Evolutionary conservation across 495 filamentous ascomycete species (phyloP).

Genomic region (Neurospora africana): DNA sequence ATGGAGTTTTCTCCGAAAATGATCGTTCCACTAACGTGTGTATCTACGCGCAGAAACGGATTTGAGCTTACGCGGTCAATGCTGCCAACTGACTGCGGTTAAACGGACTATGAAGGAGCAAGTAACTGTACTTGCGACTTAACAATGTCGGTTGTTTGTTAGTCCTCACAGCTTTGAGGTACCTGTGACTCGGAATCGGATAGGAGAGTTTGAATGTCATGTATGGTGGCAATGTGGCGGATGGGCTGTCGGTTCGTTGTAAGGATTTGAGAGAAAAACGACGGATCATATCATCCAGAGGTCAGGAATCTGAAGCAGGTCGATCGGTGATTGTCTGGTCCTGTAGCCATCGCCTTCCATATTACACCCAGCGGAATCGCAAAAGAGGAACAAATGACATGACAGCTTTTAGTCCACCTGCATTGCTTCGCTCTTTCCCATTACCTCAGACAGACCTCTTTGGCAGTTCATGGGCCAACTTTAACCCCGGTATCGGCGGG

Average conservation of each 20-base stretch:
- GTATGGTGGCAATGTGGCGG: neutral
- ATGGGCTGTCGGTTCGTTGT: neutral
- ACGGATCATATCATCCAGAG: neutral
- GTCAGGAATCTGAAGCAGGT: neutral
- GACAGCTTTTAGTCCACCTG: too few species aligned
- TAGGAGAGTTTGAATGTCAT: neutral
- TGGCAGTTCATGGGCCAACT: too few species aligned
- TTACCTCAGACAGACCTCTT: too few species aligned
- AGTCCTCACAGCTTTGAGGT: too few species aligned
- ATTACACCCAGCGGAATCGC: too few species aligned
- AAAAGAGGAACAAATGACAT: too few species aligned
- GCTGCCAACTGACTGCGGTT: neutral
- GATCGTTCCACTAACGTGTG: neutral
- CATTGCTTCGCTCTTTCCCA: too few species aligned
- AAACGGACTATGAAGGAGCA: neutral
- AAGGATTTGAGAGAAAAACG: neutral
- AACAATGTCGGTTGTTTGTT: neutral
- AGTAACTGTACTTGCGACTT: neutral
- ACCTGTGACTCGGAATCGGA: neutral
- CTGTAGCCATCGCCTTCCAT: neutral
- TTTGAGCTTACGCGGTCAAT: neutral
- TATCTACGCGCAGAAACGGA: neutral
- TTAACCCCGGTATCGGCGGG: too few species aligned
- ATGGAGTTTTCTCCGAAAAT: neutral
- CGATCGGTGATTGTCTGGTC: neutral